Conservation (phyloP, 371 early-diverging fungal species). For the Mycotypha africana region DNA sequence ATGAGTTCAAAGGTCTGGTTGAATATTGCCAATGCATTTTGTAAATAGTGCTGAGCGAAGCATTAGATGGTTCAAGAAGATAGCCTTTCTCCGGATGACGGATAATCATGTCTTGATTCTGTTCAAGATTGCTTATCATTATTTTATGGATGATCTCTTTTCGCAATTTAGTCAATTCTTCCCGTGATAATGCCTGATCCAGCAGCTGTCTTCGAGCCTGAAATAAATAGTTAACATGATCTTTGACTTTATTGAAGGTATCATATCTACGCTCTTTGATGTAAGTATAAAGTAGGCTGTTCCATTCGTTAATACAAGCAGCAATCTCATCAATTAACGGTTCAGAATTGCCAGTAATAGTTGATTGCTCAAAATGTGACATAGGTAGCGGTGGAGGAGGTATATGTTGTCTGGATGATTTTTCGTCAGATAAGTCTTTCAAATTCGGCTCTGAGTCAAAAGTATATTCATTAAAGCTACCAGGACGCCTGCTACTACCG, state of each 20-base stretch:
- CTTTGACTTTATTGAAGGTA: constrained; percentile 47
- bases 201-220: constrained; percentile 66
- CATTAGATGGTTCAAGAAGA: constrained; percentile 50
- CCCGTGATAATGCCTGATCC: constrained; percentile 58
- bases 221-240: constrained; percentile 55
- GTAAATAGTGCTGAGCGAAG: constrained; percentile 54
- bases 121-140: constrained; percentile 53
- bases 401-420: constrained; percentile 11
- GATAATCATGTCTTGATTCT: constrained; percentile 54
- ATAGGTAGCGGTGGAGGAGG: constrained; percentile 41
- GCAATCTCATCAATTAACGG: constrained; percentile 69
- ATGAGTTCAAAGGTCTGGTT: neutral
- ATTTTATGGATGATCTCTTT: constrained; percentile 55
- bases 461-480: constrained; percentile 13
- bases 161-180: constrained; percentile 52
- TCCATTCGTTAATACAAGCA: constrained; percentile 65
- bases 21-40: constrained; percentile 53
- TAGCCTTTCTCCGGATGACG: constrained; percentile 62
- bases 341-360: constrained; percentile 53
- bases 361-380: constrained; percentile 49
- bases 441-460: constrained; percentile 3
- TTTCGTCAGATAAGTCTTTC: too few relatives aligned
- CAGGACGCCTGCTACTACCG: constrained; percentile 4
- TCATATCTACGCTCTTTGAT: constrained; percentile 52
- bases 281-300: constrained; percentile 45